These are phyloP conservation scores for Bretziella fagacearum DNA, from an alignment of 2,329 filamentous ascomycete species.

Conservation along the genomic window DNA sequence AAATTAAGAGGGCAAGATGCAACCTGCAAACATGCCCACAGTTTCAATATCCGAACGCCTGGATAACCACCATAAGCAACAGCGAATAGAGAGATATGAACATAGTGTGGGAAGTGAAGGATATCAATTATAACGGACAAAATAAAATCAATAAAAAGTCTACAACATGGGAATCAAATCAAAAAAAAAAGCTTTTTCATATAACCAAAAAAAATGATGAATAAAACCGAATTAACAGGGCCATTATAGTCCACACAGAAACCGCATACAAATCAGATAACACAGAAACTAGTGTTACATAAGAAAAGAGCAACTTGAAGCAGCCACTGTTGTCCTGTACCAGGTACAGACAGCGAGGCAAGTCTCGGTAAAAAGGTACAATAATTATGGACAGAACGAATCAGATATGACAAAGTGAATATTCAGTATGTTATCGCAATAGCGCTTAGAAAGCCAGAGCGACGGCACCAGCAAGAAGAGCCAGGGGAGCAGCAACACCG, in stretches of 20 bases:
- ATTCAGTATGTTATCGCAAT: not conserved
- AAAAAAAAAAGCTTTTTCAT: not conserved
- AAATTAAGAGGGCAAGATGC: not conserved
- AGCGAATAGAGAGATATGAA: not conserved
- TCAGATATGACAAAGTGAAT: not conserved
- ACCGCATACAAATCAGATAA: too few species aligned
- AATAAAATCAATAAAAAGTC: not conserved
- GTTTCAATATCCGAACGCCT: not conserved
- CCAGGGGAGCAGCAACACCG: slow-evolving; percentile 9
- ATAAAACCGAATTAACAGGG: not conserved
- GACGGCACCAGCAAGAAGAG: slow-evolving; percentile 11
- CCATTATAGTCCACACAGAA: not conserved
- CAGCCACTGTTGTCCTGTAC: too few species aligned
- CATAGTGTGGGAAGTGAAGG: too few species aligned
- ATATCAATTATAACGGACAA: not conserved
- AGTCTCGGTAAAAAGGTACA: not conserved
- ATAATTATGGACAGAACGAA: not conserved
- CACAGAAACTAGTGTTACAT: too few species aligned
- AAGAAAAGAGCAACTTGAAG: too few species aligned
- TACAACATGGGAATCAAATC: not conserved
- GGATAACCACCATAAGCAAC: not conserved
- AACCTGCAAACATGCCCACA: not conserved
- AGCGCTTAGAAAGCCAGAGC: slow-evolving; percentile 12
- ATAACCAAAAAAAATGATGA: not conserved
- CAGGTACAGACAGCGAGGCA: not conserved